phyloP scores from a whole-genome alignment of 2,329 filamentous ascomycete genomes.

The Hymenoscyphus fructigenus region DNA sequence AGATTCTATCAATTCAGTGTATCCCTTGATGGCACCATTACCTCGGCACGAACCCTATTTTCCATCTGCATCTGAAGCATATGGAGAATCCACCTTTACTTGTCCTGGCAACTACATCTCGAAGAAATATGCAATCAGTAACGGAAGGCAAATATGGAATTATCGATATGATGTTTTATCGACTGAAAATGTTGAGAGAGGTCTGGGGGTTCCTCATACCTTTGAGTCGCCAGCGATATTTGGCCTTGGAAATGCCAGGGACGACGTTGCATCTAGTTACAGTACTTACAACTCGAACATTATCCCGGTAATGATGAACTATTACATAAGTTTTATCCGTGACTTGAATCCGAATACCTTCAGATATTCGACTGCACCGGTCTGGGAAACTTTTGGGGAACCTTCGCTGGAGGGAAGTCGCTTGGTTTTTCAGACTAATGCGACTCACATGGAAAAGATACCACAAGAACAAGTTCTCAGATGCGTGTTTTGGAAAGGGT shows the following conservation, averaged over 20 bases:
- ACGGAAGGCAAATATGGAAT: slow-evolving; percentile 42
- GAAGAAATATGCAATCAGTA: slow-evolving; percentile 30
- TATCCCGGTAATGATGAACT: slow-evolving; percentile 40
- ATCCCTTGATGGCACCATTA: slow-evolving; percentile 33
- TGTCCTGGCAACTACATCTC: slow-evolving; percentile 47
- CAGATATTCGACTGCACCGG: slow-evolving; percentile 31
- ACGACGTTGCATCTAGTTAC: slow-evolving; percentile 36
- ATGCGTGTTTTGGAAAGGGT: slow-evolving; percentile 33
- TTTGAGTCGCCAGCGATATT: slow-evolving; percentile 41
- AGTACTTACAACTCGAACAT: slow-evolving; percentile 36
- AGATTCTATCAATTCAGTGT: slow-evolving; percentile 35
- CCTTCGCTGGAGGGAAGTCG: slow-evolving; percentile 24
- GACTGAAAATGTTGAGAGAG: slow-evolving; percentile 38
- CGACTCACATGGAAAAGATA: slow-evolving; percentile 32
- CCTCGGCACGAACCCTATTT: slow-evolving; percentile 39
- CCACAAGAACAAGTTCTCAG: slow-evolving; percentile 24
- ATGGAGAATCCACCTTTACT: slow-evolving; percentile 50
- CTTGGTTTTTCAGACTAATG: slow-evolving; percentile 31
- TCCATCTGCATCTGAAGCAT: slow-evolving; percentile 41
- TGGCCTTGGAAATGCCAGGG: slow-evolving; percentile 36
- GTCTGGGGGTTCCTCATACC: slow-evolving; percentile 41
- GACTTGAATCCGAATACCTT: slow-evolving; percentile 42
- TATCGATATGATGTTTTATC: slow-evolving; percentile 49
- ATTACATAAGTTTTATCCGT: slow-evolving; percentile 46
- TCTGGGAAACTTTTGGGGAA: slow-evolving; percentile 31